A percentile compares a stretch with the other conserved stretches of the same genome.
phyloP scores from a whole-genome alignment of 2,329 filamentous ascomycete species.

The Didymella pomorum region DNA sequence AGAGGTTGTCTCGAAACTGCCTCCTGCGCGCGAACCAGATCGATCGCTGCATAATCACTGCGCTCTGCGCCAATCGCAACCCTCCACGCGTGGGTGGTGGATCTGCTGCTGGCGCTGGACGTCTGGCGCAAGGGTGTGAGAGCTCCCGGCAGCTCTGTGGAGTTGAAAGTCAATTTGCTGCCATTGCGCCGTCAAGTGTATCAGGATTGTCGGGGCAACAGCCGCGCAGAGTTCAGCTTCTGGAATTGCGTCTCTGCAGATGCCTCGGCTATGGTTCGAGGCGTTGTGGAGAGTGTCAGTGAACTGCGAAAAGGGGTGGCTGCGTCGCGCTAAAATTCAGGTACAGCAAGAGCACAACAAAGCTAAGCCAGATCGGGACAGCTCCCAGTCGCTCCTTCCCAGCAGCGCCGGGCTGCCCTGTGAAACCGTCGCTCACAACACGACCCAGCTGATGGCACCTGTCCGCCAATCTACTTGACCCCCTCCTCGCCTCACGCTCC shows the following conservation, averaged over 20 bases:
- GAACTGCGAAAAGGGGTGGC: slow-evolving; percentile 32
- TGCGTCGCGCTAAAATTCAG: slow-evolving; percentile 28
- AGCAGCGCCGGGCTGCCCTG: slow-evolving; percentile 29
- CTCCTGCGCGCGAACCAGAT: slow-evolving; percentile 35
- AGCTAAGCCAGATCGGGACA: slow-evolving; percentile 33
- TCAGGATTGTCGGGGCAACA: slow-evolving; percentile 38
- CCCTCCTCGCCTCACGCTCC: slow-evolving; percentile 42
- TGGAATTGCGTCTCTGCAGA: slow-evolving; percentile 27
- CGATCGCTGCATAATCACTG: slow-evolving; percentile 14
- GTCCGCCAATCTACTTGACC: slow-evolving; percentile 48
- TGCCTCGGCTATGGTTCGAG: slow-evolving; percentile 36
- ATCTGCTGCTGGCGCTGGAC: slow-evolving; percentile 18
- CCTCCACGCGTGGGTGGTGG: slow-evolving; percentile 41
- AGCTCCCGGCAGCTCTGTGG: slow-evolving; percentile 29
- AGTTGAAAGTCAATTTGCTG: slow-evolving; percentile 20
- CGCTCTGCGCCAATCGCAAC: slow-evolving; percentile 38
- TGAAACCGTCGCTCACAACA: slow-evolving; percentile 40
- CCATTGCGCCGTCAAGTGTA: slow-evolving; percentile 22
- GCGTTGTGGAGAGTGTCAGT: slow-evolving; percentile 17
- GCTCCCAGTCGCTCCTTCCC: slow-evolving; percentile 30
- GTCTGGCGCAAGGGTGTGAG: slow-evolving; percentile 13
- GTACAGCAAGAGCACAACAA: slow-evolving; percentile 35
- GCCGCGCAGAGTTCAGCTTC: slow-evolving; percentile 28
- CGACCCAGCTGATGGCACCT: slow-evolving; percentile 35
- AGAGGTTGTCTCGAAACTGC: slow-evolving; percentile 30